Evolutionary conservation across 345 rosid genomes (phyloP).

Genomic region (Eucalyptus erythrocorys): DNA sequence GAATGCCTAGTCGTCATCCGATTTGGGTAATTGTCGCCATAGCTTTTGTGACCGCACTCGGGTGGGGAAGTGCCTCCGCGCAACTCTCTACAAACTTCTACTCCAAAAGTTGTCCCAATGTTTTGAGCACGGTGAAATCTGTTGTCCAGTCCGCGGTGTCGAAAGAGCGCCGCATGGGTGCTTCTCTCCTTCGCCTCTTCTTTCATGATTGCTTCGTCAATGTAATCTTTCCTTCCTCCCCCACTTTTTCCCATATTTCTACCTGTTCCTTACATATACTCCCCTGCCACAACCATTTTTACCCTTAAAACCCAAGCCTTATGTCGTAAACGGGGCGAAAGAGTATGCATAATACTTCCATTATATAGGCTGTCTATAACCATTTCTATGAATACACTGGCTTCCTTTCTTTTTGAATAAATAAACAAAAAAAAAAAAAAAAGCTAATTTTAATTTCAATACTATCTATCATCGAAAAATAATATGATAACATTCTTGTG

Average conservation of each 20-base stretch:
- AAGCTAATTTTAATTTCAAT: neutral
- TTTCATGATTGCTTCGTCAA: conserved; percentile 95
- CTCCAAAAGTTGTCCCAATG: conserved; percentile 55
- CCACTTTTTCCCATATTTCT: neutral
- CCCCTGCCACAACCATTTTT: neutral
- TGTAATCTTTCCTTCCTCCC: conserved; percentile 13
- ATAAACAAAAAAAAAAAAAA: neutral
- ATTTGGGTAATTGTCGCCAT: neutral
- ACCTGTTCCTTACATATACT: neutral
- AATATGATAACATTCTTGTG: neutral
- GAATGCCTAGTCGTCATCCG: neutral
- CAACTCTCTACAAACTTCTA: conserved; percentile 68
- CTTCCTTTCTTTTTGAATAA: neutral
- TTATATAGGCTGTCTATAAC: neutral
- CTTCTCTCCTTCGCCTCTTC: conserved; percentile 72
- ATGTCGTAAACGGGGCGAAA: neutral
- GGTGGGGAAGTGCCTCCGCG: conserved; percentile 8
- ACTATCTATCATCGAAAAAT: neutral
- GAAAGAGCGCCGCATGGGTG: conserved; percentile 55
- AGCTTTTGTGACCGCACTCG: neutral
- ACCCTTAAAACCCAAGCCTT: neutral
- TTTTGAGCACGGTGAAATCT: conserved; percentile 32
- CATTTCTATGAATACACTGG: neutral
- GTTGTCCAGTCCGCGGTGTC: conserved; percentile 39
- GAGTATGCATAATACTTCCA: neutral